These are phyloP conservation scores for Penicillium palitans DNA, from an alignment of 2,329 filamentous ascomycete genomes.

Conservation along the genomic window DNA sequence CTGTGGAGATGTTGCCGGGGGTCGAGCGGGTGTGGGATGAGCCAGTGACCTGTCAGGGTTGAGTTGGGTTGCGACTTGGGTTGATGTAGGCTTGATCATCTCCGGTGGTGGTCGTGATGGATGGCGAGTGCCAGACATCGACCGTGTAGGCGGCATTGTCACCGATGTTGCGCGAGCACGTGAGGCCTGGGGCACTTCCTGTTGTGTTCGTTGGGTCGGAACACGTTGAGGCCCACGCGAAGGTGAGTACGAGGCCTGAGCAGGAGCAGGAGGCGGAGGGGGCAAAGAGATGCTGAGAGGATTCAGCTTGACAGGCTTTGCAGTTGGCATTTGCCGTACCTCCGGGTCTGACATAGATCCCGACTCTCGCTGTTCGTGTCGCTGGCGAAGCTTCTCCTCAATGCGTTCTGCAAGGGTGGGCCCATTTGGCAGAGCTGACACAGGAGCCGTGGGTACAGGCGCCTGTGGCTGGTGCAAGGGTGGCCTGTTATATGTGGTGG, in stretches of 20 bases:
- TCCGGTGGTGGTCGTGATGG: neutral
- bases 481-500: conserved; percentile 9
- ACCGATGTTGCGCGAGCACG: conserved; percentile 16
- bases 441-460: conserved; percentile 5
- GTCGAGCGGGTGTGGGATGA: conserved; percentile 2
- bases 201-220: conserved; percentile 1
- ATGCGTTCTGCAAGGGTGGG: conserved; percentile 34
- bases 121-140: conserved; percentile 8
- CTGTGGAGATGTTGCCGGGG: conserved; percentile 13
- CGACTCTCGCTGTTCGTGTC: conserved; percentile 30
- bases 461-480: conserved; percentile 1
- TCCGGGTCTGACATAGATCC: conserved; percentile 19
- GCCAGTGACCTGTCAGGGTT: conserved; percentile 14
- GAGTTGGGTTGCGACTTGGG: neutral
- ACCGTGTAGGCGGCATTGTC: conserved; percentile 4
- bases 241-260: conserved; percentile 12
- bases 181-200: conserved; percentile 5
- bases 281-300: neutral
- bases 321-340: neutral
- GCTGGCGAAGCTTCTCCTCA: conserved; percentile 37
- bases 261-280: conserved; percentile 4
- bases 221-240: conserved; percentile 7
- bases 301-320: conserved; percentile 6
- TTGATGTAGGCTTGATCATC: neutral
- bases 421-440: conserved; percentile 9